These are phyloP conservation scores for Plantago elongata DNA, from an alignment of 257 asterid species.

Conservation along the genomic window DNA sequence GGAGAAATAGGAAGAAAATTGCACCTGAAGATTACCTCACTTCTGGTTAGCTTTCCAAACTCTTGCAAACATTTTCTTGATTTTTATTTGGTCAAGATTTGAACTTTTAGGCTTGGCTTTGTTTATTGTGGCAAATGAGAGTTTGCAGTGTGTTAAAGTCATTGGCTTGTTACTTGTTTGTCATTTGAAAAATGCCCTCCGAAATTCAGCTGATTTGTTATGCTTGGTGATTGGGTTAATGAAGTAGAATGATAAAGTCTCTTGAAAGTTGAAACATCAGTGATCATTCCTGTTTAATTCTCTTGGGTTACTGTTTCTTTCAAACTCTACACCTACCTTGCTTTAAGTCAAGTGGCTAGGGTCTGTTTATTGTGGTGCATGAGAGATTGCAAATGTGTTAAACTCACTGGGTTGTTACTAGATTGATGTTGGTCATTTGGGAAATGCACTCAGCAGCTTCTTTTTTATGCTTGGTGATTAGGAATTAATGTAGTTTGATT, in stretches of 20 bases:
- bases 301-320: background rate
- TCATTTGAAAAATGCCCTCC: background rate
- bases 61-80: background rate
- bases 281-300: background rate
- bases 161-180: background rate
- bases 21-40: slow-evolving; percentile 68
- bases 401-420: background rate
- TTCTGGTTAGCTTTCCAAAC: slow-evolving; percentile 21
- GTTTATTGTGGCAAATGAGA: background rate
- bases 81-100: background rate
- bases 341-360: no score
- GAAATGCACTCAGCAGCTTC: background rate
- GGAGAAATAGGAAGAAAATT: slow-evolving; percentile 71
- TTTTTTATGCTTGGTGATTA: background rate
- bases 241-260: background rate
- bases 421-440: background rate
- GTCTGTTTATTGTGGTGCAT: no score
- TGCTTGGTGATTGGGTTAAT: background rate
- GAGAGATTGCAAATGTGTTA: background rate
- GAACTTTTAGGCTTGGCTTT: no score
- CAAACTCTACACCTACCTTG: no score
- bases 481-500: background rate
- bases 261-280: background rate
- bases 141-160: background rate
- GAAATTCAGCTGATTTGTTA: background rate